These are phyloP conservation scores for Suhomyces taliae DNA, from an alignment of 1,139 yeast species.

Conservation along the genomic window DNA sequence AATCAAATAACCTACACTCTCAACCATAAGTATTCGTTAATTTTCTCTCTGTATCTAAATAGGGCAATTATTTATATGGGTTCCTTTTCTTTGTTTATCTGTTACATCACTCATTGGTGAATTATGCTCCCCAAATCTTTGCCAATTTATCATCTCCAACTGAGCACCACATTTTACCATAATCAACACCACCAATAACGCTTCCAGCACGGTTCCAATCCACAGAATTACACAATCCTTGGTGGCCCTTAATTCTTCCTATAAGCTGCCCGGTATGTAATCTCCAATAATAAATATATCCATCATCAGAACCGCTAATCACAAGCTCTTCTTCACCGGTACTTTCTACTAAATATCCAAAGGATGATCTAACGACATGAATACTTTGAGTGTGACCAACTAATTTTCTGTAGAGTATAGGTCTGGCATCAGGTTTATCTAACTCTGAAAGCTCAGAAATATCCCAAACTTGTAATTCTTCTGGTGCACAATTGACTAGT, in stretches of 20 bases:
- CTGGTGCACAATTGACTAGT: slow-evolving; percentile 69
- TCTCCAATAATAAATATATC: slow-evolving; percentile 79
- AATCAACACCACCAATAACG: slow-evolving; percentile 25
- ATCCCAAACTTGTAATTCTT: slow-evolving; percentile 82
- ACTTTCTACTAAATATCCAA: slow-evolving; percentile 52
- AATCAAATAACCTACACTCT: too few species aligned
- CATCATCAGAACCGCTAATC: slow-evolving; percentile 83
- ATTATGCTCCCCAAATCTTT: slow-evolving; percentile 57
- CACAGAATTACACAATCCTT: slow-evolving; percentile 68
- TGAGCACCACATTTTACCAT: slow-evolving; percentile 66
- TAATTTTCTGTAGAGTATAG: slow-evolving; percentile 55
- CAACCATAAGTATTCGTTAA: too few species aligned
- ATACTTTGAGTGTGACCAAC: slow-evolving; percentile 72
- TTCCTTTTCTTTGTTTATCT: not conserved
- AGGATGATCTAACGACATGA: slow-evolving; percentile 73
- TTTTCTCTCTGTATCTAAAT: too few species aligned
- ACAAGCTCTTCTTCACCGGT: slow-evolving; percentile 64
- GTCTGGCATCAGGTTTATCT: slow-evolving; percentile 18
- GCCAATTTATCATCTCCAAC: slow-evolving; percentile 81
- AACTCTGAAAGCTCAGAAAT: slow-evolving; percentile 21
- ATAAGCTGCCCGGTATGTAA: slow-evolving; percentile 69
- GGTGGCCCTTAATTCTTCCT: slow-evolving; percentile 61
- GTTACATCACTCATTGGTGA: not conserved
- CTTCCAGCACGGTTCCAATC: slow-evolving; percentile 59
- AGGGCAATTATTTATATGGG: not conserved